phyloP scores from a whole-genome alignment of 2,329 filamentous ascomycete genomes.

The Bipolaris bicolor region DNA sequence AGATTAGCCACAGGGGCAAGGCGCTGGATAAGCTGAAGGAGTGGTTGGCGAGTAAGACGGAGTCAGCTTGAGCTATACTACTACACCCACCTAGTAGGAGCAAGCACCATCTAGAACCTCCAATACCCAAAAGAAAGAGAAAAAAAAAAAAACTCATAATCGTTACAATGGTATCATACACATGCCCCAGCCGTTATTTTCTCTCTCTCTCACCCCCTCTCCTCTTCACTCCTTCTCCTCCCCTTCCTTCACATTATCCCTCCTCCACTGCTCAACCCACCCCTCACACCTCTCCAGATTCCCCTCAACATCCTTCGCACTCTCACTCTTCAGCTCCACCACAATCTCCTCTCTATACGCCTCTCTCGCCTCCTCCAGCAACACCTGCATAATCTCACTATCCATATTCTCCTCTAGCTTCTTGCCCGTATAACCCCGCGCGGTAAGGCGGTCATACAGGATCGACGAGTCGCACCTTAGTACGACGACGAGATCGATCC shows the following conservation, averaged over 20 bases:
- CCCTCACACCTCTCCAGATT: constrained; percentile 83
- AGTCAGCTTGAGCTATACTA: constrained; percentile 15
- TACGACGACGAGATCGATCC: constrained; percentile 95
- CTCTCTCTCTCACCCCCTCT: neutral
- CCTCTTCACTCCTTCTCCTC: constrained; percentile 11
- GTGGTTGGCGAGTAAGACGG: constrained; percentile 67
- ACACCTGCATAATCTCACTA: constrained; percentile 95
- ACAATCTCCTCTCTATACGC: constrained; percentile 87
- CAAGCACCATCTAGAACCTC: no score
- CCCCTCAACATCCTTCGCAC: constrained; percentile 83
- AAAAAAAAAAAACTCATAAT: constrained; percentile 1
- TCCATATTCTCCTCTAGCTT: constrained; percentile 97
- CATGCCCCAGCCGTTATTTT: neutral
- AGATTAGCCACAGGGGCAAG: constrained; percentile 86
- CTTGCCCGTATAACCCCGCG: constrained; percentile 78
- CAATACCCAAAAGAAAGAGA: neutral
- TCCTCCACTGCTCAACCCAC: constrained; percentile 85
- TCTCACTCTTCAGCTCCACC: constrained; percentile 84
- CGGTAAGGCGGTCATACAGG: constrained; percentile 82
- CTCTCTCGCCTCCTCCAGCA: constrained; percentile 87
- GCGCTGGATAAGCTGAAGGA: constrained; percentile 85
- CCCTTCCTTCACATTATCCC: constrained; percentile 59
- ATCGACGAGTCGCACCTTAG: constrained; percentile 79
- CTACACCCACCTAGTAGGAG: no score
- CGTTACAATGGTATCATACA: constrained; percentile 7